Conservation (phyloP, 768 basidiomycete genomes). For the Udeniomyces megalosporus region DNA sequence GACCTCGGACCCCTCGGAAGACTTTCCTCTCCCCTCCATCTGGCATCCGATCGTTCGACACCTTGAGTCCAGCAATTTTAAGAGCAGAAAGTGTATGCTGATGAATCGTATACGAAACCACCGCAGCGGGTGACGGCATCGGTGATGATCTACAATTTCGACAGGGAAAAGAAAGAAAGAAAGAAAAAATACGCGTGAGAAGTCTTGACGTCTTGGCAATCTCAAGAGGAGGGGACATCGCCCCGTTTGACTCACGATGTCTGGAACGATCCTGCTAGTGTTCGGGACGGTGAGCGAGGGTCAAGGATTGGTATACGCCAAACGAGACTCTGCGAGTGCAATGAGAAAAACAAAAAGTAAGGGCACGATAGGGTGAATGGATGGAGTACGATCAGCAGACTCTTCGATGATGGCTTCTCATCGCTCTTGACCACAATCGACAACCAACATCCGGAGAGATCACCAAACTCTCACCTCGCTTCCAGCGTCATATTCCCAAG, state of each 20-base stretch:
- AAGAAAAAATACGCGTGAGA: too few species aligned
- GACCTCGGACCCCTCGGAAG: constrained; percentile 9
- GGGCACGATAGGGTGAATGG: too few species aligned
- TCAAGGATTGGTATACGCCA: neutral
- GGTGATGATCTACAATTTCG: neutral
- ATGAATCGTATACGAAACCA: constrained; percentile 8
- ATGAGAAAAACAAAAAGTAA: neutral
- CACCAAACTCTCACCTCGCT: constrained; percentile 47
- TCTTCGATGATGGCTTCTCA: too few species aligned
- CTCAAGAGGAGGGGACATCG: too few species aligned
- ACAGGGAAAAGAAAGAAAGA: too few species aligned
- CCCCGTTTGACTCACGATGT: neutral
- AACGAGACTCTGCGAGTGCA: neutral
- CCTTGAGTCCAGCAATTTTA: constrained; percentile 9
- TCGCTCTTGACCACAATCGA: too few species aligned
- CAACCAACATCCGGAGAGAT: too few species aligned
- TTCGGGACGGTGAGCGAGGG: neutral
- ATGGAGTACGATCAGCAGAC: neutral
- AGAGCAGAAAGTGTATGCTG: constrained; percentile 14
- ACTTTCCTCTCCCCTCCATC: neutral
- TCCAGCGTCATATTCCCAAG: constrained; percentile 65
- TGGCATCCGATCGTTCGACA: neutral
- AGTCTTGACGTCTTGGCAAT: too few species aligned
- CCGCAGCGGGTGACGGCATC: neutral
- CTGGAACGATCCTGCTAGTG: neutral